A percentile compares a stretch with the other conserved stretches of the same genome.
Evolutionary conservation across 2,329 filamentous ascomycete genomes (phyloP).

Genomic region (Elsinoe necatrix): DNA sequence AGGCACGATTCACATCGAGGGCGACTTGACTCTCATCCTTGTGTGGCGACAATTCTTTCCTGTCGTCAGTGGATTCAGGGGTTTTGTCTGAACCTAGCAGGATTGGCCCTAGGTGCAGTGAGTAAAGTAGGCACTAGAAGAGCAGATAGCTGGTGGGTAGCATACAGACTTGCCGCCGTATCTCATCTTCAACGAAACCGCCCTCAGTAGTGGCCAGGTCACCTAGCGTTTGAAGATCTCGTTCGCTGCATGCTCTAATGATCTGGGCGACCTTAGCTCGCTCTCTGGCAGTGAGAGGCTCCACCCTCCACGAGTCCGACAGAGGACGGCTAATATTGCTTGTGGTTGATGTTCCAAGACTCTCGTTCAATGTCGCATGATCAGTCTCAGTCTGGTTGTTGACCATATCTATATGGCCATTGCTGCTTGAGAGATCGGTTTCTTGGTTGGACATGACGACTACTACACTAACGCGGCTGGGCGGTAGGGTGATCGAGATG

Average conservation of each 20-base stretch:
- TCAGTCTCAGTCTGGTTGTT: background rate
- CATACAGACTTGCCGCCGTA: conserved; percentile 73
- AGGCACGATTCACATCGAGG: conserved; percentile 90
- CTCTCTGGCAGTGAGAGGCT: conserved; percentile 20
- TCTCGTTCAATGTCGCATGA: background rate
- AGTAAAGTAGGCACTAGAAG: background rate
- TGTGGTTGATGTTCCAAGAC: background rate
- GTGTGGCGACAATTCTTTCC: conserved; percentile 64
- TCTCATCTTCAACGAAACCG: conserved; percentile 41
- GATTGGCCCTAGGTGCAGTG: conserved; percentile 50
- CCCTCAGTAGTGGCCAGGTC: conserved; percentile 36
- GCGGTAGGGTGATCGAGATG: no score
- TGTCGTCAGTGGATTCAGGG: conserved; percentile 29
- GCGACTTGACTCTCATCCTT: conserved; percentile 83
- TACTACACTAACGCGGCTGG: no score
- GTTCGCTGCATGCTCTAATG: conserved; percentile 34
- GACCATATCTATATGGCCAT: no score
- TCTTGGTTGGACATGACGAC: no score
- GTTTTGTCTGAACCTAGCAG: conserved; percentile 35
- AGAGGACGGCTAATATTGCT: conserved; percentile 17
- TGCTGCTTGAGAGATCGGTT: no score
- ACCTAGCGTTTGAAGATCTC: conserved; percentile 34
- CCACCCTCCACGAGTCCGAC: conserved; percentile 20
- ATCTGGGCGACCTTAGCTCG: conserved; percentile 30
- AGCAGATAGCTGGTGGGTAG: conserved; percentile 15